Evolutionary conservation across 192 early-diverging fungal genomes (phyloP).

Genomic region (Lobosporangium transversale): DNA sequence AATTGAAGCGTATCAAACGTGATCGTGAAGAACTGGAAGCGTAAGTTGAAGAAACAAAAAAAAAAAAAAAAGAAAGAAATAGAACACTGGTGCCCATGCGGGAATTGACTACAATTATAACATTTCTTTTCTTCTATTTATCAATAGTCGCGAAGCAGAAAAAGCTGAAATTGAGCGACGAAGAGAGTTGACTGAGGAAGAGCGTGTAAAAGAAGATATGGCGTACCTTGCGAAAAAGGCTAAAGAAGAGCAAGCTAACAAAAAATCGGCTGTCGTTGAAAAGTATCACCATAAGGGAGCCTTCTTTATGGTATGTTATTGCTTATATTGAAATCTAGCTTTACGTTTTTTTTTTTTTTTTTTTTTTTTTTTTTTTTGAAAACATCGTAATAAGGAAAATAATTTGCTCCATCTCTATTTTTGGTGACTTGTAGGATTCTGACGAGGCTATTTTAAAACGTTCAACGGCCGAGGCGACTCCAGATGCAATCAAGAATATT

Average conservation of each 20-base stretch:
- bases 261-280: constrained; percentile 70
- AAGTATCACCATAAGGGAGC: constrained; percentile 92
- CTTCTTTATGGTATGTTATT: constrained; percentile 71
- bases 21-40: constrained; percentile 80
- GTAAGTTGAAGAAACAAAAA: constrained; percentile 41
- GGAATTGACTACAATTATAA: too few species aligned
- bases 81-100: too few species aligned
- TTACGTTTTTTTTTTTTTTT: background rate
- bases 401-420: constrained; percentile 2
- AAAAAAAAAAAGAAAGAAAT: too few species aligned
- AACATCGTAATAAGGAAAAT: background rate
- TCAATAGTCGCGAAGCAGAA: constrained; percentile 71
- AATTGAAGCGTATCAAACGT: constrained; percentile 87
- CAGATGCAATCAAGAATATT: constrained; percentile 68
- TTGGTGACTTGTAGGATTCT: constrained; percentile 48
- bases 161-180: constrained; percentile 82
- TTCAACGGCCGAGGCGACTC: constrained; percentile 77
- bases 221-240: constrained; percentile 60
- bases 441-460: constrained; percentile 67
- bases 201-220: constrained; percentile 77
- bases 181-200: constrained; percentile 86
- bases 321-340: too few species aligned
- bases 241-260: constrained; percentile 63
- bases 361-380: too few species aligned
- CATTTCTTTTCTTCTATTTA: background rate